Evolutionary conservation across 2,329 filamentous ascomycete genomes (phyloP).

Genomic region (Aspergillus bombycis): DNA sequence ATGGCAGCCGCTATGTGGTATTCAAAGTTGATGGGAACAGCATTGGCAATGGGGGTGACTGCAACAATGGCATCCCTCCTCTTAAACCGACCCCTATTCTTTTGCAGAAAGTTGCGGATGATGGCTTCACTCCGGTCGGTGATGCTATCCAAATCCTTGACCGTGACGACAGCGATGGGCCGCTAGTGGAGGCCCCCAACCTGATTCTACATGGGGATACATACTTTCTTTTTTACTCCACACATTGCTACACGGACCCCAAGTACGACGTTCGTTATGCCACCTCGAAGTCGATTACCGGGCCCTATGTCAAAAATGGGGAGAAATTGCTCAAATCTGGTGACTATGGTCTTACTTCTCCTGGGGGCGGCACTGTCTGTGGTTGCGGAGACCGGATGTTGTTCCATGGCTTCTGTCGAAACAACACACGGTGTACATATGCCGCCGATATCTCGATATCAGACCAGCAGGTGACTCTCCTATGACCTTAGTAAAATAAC

Average conservation of each 20-base stretch:
- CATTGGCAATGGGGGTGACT: constrained; percentile 51
- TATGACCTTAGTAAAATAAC: not conserved
- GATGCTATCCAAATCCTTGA: constrained; percentile 60
- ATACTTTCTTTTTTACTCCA: constrained; percentile 66
- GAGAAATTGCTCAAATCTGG: constrained; percentile 40
- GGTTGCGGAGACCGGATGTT: constrained; percentile 36
- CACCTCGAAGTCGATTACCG: constrained; percentile 44
- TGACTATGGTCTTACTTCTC: constrained; percentile 32
- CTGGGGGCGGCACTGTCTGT: constrained; percentile 37
- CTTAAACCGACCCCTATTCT: constrained; percentile 42
- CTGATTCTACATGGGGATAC: constrained; percentile 49
- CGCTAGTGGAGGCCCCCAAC: constrained; percentile 65
- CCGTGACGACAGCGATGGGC: constrained; percentile 64
- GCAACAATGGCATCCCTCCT: constrained; percentile 48
- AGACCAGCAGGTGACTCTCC: constrained; percentile 20
- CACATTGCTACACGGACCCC: constrained; percentile 59
- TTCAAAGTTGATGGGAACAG: constrained; percentile 71
- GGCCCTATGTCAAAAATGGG: constrained; percentile 42
- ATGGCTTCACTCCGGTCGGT: constrained; percentile 60
- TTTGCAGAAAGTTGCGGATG: constrained; percentile 42
- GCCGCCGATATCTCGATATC: constrained; percentile 29
- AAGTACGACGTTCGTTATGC: constrained; percentile 65
- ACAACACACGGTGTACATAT: constrained; percentile 34
- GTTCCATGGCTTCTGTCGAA: constrained; percentile 36
- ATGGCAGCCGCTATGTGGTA: constrained; percentile 60